Conservation (phyloP, 331 rosid species). For the Rhamnella rubrinervis region DNA sequence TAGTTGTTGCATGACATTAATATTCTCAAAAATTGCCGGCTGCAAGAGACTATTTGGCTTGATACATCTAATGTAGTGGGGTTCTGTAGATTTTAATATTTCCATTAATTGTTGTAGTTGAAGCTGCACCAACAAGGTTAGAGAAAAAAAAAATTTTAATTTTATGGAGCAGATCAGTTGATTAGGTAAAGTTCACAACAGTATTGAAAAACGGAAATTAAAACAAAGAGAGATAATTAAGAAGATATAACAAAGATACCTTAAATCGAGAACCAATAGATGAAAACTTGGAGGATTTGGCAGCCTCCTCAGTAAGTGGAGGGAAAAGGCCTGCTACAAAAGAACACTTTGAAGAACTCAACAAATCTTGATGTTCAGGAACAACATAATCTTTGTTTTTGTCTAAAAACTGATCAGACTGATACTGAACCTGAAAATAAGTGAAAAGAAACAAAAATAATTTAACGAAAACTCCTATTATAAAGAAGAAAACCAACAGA, state of each 20-base stretch:
- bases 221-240: neutral
- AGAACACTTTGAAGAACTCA: conserved; percentile 74
- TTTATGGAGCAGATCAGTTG: conserved; percentile 7
- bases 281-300: conserved; percentile 81
- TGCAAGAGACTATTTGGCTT: conserved; percentile 68
- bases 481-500: conserved; percentile 12
- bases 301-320: conserved; percentile 61
- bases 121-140: conserved; percentile 56
- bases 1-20: conserved; percentile 71
- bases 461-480: conserved; percentile 17
- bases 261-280: conserved; percentile 89
- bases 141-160: conserved; percentile 28
- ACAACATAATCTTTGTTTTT: conserved; percentile 92
- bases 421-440: conserved; percentile 79
- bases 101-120: conserved; percentile 96
- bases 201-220: conserved; percentile 21
- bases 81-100: conserved; percentile 65
- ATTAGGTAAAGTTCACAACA: conserved; percentile 24
- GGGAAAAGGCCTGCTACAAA: conserved; percentile 83
- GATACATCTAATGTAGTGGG: conserved; percentile 93
- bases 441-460: conserved; percentile 16
- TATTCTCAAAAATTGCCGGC: conserved; percentile 69
- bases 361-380: conserved; percentile 88
- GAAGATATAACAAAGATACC: conserved; percentile 41
- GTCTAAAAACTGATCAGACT: conserved; percentile 83